phyloP scores from a whole-genome alignment of 192 early-diverging fungal species.

The Chytriomyces hyalinus region DNA sequence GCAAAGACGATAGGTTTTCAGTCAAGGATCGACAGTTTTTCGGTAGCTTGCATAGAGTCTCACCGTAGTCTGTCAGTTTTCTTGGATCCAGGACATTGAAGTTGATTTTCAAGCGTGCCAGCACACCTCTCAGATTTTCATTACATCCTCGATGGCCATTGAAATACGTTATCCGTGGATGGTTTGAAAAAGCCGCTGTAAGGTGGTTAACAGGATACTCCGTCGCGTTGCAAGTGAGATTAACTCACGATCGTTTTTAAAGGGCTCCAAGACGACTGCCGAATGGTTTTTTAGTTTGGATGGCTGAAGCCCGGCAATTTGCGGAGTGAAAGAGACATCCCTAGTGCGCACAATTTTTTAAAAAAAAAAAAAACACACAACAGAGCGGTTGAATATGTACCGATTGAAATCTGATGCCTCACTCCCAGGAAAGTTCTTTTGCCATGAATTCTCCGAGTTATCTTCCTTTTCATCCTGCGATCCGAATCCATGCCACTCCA shows the following conservation, averaged over 20 bases:
- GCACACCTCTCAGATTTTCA: slow-evolving; percentile 22
- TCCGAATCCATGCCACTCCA: background rate
- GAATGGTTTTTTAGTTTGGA: background rate
- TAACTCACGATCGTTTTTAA: background rate
- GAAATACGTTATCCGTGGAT: slow-evolving; percentile 18
- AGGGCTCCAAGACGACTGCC: background rate
- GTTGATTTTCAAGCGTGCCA: slow-evolving; percentile 1
- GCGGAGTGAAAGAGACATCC: background rate
- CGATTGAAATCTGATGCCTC: too few species aligned
- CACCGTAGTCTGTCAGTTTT: slow-evolving; percentile 18
- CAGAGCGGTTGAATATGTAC: too few species aligned
- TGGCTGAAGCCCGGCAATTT: too few species aligned
- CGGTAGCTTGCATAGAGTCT: background rate
- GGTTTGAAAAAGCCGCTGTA: slow-evolving; percentile 1
- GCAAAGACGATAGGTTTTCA: background rate
- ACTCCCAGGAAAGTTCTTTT: background rate
- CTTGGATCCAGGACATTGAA: slow-evolving; percentile 22
- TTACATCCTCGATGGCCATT: slow-evolving; percentile 27
- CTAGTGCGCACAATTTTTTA: background rate
- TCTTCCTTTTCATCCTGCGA: background rate
- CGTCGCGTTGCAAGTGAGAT: background rate
- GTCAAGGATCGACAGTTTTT: background rate
- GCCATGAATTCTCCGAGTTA: background rate
- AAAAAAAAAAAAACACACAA: background rate
- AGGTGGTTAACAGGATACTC: background rate